Conservation (phyloP, 495 filamentous ascomycete genomes). For the Cercophora scortea region DNA sequence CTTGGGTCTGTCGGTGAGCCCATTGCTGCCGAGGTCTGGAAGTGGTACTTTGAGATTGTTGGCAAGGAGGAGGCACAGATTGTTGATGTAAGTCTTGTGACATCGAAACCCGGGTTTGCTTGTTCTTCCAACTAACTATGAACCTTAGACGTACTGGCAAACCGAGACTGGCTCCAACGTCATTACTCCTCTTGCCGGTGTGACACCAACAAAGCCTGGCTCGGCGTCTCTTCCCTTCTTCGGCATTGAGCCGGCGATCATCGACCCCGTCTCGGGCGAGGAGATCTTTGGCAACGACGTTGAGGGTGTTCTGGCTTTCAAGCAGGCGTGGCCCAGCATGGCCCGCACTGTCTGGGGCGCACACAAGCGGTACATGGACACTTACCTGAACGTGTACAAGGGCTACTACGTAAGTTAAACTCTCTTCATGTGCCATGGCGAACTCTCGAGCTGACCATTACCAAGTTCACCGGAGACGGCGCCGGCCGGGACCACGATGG, state of each 20-base stretch:
- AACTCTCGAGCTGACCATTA: slow-evolving; percentile 24
- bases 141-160: slow-evolving; percentile 93
- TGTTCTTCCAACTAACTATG: slow-evolving; percentile 3
- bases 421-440: background rate
- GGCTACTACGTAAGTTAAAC: slow-evolving; percentile 85
- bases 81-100: slow-evolving; percentile 67
- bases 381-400: slow-evolving; percentile 96
- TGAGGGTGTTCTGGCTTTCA: slow-evolving; percentile 95
- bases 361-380: slow-evolving; percentile 98
- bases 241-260: slow-evolving; percentile 95
- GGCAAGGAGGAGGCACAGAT: slow-evolving; percentile 91
- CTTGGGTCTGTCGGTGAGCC: slow-evolving; percentile 97
- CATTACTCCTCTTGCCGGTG: slow-evolving; percentile 66
- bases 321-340: slow-evolving; percentile 99
- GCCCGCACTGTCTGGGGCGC: slow-evolving; percentile 96
- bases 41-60: slow-evolving; percentile 97
- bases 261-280: slow-evolving; percentile 91
- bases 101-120: background rate
- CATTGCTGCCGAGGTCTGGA: slow-evolving; percentile 98
- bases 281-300: slow-evolving; percentile 96
- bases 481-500: slow-evolving; percentile 96
- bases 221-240: slow-evolving; percentile 85
- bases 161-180: slow-evolving; percentile 97
- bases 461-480: slow-evolving; percentile 93
- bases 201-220: slow-evolving; percentile 73